Percentiles rank a stretch among this genome's conserved stretches.
phyloP scores from a whole-genome alignment of 140 eudicot species.

The Flaveria floridana region DNA sequence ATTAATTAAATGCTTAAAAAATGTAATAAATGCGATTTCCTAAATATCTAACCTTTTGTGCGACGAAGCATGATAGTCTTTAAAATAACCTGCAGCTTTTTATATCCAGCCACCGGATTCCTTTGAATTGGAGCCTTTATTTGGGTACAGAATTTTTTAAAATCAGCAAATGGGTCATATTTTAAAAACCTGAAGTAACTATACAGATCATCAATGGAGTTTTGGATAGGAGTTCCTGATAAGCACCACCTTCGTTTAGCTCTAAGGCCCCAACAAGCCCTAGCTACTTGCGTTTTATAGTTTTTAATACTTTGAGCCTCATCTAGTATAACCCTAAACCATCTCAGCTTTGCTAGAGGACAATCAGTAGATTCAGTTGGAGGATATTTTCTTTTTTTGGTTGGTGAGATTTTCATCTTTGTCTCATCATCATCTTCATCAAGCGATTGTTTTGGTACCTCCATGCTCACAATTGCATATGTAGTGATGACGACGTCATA shows the following conservation, averaged over 20 bases:
- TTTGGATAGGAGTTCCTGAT: constrained; percentile 94
- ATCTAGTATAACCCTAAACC: constrained; percentile 90
- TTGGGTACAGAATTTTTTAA: constrained; percentile 51
- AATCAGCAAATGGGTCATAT: constrained; percentile 70
- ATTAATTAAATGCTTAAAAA: constrained; percentile 5
- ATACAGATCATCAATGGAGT: constrained; percentile 84
- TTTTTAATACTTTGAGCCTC: constrained; percentile 96
- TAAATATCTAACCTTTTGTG: constrained; percentile 64
- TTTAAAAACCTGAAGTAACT: constrained; percentile 89
- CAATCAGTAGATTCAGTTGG: constrained; percentile 50
- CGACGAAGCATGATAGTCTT: constrained; percentile 92
- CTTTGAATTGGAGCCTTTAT: constrained; percentile 70
- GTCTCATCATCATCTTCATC: constrained; percentile 54
- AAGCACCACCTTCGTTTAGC: constrained; percentile 98
- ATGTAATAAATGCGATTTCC: neutral
- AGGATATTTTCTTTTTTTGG: constrained; percentile 63
- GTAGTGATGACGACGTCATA: constrained; percentile 88
- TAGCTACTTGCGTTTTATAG: constrained; percentile 77
- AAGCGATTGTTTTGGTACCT: constrained; percentile 85
- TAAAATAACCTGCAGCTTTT: constrained; percentile 72
- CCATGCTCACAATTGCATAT: constrained; percentile 90
- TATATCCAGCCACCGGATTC: constrained; percentile 63
- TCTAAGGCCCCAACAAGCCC: constrained; percentile 98
- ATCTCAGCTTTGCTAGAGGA: constrained; percentile 78
- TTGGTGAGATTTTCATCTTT: constrained; percentile 42